Evolutionary conservation across 73 alveolate genomes (phyloP).

Genomic region (Blepharisma japonicum): DNA sequence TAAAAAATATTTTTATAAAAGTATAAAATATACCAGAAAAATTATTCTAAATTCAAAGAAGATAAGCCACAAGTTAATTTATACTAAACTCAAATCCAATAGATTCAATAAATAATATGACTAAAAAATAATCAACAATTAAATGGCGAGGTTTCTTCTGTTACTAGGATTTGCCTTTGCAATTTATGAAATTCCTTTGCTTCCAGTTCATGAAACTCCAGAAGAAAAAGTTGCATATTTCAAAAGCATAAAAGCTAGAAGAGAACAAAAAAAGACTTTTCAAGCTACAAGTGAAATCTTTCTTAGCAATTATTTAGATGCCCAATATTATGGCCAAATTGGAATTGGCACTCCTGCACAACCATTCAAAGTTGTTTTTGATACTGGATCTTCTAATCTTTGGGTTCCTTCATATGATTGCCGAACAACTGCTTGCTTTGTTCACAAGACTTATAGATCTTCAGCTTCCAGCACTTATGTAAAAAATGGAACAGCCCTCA

Average conservation of each 20-base stretch:
- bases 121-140: too few species aligned
- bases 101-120: too few species aligned
- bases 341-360: slow-evolving; percentile 81
- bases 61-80: too few species aligned
- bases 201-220: neutral
- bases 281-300: neutral
- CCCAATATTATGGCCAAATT: slow-evolving; percentile 75
- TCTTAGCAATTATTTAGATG: slow-evolving; percentile 57
- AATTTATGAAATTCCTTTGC: neutral
- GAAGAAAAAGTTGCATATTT: neutral
- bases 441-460: slow-evolving; percentile 48
- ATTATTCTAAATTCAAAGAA: too few species aligned
- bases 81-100: too few species aligned
- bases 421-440: slow-evolving; percentile 51
- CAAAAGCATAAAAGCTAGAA: neutral
- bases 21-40: too few species aligned
- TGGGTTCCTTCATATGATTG: slow-evolving; percentile 83
- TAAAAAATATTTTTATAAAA: too few species aligned
- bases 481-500: slow-evolving; percentile 52
- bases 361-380: slow-evolving; percentile 74
- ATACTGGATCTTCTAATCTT: slow-evolving; percentile 88
- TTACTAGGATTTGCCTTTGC: too few species aligned
- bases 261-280: neutral
- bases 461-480: slow-evolving; percentile 52
- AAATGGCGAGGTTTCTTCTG: too few species aligned